These are phyloP conservation scores for Aspergillus sp. DNA, from an alignment of 2,329 filamentous ascomycete genomes.

Conservation along the genomic window DNA sequence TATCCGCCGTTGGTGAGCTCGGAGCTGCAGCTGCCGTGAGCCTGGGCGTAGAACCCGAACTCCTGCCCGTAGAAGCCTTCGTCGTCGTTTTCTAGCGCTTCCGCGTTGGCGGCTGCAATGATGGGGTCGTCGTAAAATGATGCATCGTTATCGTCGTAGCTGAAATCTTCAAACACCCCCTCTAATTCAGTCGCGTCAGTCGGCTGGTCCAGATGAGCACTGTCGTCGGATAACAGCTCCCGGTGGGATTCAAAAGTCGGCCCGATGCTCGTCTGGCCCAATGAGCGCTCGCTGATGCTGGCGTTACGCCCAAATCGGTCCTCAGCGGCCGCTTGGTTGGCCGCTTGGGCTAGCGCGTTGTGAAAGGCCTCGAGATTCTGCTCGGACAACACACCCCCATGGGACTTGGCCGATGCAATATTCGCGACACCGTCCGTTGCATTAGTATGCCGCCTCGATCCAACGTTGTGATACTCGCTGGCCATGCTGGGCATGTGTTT, in stretches of 20 bases:
- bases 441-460: slow-evolving; percentile 21
- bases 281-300: slow-evolving; percentile 46
- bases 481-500: slow-evolving; percentile 37
- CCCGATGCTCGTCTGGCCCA: slow-evolving; percentile 34
- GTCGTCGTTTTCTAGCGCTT: slow-evolving; percentile 84
- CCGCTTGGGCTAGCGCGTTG: slow-evolving; percentile 77
- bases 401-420: slow-evolving; percentile 34
- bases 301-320: slow-evolving; percentile 69
- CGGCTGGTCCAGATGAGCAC: slow-evolving; percentile 46
- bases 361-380: slow-evolving; percentile 72
- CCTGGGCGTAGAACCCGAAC: slow-evolving; percentile 85
- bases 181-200: slow-evolving; percentile 40
- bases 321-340: slow-evolving; percentile 70
- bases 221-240: slow-evolving; percentile 51
- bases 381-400: slow-evolving; percentile 47
- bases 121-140: slow-evolving; percentile 83
- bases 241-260: slow-evolving; percentile 24
- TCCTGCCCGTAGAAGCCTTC: slow-evolving; percentile 96
- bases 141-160: slow-evolving; percentile 62
- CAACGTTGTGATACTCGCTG: slow-evolving; percentile 28
- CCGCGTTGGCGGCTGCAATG: slow-evolving; percentile 92
- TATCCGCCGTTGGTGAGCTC: slow-evolving; percentile 80
- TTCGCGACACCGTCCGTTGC: slow-evolving; percentile 27
- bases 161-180: slow-evolving; percentile 48
- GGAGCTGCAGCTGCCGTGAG: slow-evolving; percentile 48